phyloP scores from a whole-genome alignment of 2,329 filamentous ascomycete species.

The Dactylonectria estremocensis region DNA sequence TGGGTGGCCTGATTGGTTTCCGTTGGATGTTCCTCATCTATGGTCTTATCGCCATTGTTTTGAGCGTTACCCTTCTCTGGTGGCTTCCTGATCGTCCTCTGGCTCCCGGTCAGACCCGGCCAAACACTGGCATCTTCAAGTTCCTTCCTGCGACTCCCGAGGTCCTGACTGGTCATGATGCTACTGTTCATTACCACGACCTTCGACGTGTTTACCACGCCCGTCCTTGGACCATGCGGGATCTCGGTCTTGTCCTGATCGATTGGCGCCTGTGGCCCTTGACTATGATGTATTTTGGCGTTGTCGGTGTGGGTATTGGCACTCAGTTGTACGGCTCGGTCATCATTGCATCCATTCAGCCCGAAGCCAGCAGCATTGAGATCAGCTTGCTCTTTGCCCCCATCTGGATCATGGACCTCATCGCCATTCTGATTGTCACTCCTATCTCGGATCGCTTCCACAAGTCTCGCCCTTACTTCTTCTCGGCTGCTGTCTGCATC shows the following conservation, averaged over 20 bases:
- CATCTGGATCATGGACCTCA: conserved; percentile 94
- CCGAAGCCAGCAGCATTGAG: conserved; percentile 79
- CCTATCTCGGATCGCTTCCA: conserved; percentile 92
- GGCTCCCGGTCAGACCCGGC: conserved; percentile 75
- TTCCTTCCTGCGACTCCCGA: conserved; percentile 80
- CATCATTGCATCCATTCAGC: conserved; percentile 86
- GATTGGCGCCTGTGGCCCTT: conserved; percentile 94
- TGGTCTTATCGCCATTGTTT: conserved; percentile 79
- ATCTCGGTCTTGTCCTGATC: conserved; percentile 79
- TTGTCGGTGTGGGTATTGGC: conserved; percentile 92
- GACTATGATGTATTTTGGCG: conserved; percentile 93
- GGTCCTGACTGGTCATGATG: conserved; percentile 83
- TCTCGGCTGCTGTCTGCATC: conserved; percentile 80
- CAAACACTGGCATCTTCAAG: conserved; percentile 67
- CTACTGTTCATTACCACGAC: conserved; percentile 86
- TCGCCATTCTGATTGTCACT: conserved; percentile 88
- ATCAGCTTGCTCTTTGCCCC: conserved; percentile 89
- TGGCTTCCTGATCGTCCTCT: conserved; percentile 91
- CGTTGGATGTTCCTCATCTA: conserved; percentile 96
- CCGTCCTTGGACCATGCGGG: conserved; percentile 79
- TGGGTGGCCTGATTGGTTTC: conserved; percentile 83
- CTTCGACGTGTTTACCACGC: conserved; percentile 85
- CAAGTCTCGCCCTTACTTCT: conserved; percentile 83
- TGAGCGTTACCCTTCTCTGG: conserved; percentile 84
- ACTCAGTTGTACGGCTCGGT: conserved; percentile 90